Base-by-base conservation (phyloP, 306 rosid species). In the Ammopiptanthus mongolicus region DNA sequence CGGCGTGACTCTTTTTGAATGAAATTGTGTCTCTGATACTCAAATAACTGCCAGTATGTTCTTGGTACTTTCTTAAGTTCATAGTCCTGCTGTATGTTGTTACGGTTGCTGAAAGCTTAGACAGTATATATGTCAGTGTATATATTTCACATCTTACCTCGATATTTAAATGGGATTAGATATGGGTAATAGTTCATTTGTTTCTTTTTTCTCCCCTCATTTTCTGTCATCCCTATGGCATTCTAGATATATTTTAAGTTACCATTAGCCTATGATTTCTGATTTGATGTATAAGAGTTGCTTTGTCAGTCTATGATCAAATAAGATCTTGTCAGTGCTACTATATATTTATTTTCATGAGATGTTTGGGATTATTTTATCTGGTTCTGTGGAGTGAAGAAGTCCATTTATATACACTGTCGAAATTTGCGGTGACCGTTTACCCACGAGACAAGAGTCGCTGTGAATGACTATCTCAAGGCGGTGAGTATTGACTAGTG, bases 331-430 rank as follows among this genome's bases (percentile, higher is more conserved):
- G 17, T 21, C n/a, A 22, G 28, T 46, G 47, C 33, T 52, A 63
- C 6, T 14, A 36, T 31, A 19, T 22, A 22, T 17, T 70, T 39
- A 6, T 12, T 56, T 29, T 55, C 22, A 2, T 42, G 13, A 17
- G 34, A 25, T 74, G 68, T 51, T 41, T 59, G 19, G 65, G 69
- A 68, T 80, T 69, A 34, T 60, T 75, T 75, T 60, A 11, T 33
- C n/a, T 6, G 69, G 73, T 53, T 51, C 56, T 8, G 8, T 42
- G 59, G 65, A 14, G 7, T 75, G 58, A 75, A 51, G n/a, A 52
- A 19, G 9, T 46, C 53, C 34, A 50, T 41, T 11, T 44, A 58
- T 41, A 22, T 29, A 7, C 37, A 34, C 25, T 50, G 39, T n/a
- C n/a, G 39, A 59, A 37, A 18, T 70, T 61, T 25, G 25, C 41